A percentile compares a stretch with the other conserved stretches of the same genome.
Evolutionary conservation across 2,329 filamentous ascomycete species (phyloP).

Genomic region (Nectriaceae sp.): DNA sequence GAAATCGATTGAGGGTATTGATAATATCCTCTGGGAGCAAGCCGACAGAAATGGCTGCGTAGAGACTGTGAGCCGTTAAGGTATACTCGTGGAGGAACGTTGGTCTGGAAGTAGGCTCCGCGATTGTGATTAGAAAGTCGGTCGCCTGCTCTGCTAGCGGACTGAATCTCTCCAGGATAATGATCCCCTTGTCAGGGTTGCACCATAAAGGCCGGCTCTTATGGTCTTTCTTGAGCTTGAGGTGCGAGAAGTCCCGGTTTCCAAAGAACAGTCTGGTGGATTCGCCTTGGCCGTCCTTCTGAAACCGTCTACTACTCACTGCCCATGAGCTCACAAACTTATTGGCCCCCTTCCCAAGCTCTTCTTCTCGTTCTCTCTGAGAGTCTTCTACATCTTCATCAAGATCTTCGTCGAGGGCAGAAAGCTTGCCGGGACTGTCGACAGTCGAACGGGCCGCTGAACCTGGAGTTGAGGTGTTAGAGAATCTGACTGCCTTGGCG

Average conservation of each 20-base stretch:
- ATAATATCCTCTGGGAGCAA: slow-evolving; percentile 64
- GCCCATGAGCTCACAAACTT: slow-evolving; percentile 9
- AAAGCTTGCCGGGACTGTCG: not conserved
- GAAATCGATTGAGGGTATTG: slow-evolving; percentile 76
- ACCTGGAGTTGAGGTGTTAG: not conserved
- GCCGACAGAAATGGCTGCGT: slow-evolving; percentile 86
- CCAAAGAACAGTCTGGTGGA: slow-evolving; percentile 28
- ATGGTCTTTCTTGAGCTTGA: slow-evolving; percentile 82
- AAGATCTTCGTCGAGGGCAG: not conserved
- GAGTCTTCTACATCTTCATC: slow-evolving; percentile 3
- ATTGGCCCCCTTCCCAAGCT: slow-evolving; percentile 4
- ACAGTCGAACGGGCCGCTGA: not conserved
- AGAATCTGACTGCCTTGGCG: slow-evolving; percentile 1
- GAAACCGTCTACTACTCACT: slow-evolving; percentile 4
- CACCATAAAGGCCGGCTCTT: slow-evolving; percentile 85
- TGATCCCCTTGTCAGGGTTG: slow-evolving; percentile 74
- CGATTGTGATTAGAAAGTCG: slow-evolving; percentile 88
- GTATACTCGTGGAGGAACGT: slow-evolving; percentile 85
- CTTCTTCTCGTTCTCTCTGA: slow-evolving; percentile 2
- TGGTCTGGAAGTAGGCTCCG: slow-evolving; percentile 82
- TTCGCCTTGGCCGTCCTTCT: not conserved
- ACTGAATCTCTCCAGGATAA: slow-evolving; percentile 90
- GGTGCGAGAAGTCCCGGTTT: slow-evolving; percentile 68
- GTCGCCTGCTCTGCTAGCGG: slow-evolving; percentile 78
- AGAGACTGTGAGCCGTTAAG: slow-evolving; percentile 82